Conservation (phyloP, 345 rosid species). For the Raphanus sativus region DNA sequence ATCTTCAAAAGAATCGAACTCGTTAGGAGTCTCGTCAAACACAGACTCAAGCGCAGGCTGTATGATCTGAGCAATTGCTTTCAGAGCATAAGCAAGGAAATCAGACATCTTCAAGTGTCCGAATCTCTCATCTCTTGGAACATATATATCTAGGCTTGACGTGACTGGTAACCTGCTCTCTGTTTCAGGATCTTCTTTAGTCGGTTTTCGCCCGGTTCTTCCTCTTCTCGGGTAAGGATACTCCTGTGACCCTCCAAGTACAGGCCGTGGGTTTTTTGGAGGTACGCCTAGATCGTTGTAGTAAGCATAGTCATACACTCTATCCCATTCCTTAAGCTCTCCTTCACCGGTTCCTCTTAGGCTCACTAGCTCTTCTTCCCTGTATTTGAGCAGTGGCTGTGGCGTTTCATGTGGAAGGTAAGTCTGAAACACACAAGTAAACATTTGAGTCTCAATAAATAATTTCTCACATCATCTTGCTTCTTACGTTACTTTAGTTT, state of each 20-base stretch:
- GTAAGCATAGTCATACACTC: constrained; percentile 81
- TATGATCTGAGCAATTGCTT: constrained; percentile 52
- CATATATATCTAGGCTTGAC: constrained; percentile 51
- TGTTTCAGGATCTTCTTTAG: constrained; percentile 45
- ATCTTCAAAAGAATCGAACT: constrained; percentile 62
- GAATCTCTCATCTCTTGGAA: constrained; percentile 85
- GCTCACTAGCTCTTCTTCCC: constrained; percentile 59
- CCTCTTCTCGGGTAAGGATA: constrained; percentile 91
- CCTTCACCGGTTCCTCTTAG: constrained; percentile 74
- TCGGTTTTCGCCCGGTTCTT: constrained; percentile 67
- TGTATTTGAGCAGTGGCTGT: constrained; percentile 47
- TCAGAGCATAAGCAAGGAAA: constrained; percentile 55
- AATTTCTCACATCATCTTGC: not conserved
- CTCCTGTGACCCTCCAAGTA: constrained; percentile 71
- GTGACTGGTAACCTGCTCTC: constrained; percentile 59
- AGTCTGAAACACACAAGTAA: constrained; percentile 44
- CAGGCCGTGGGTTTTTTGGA: constrained; percentile 53
- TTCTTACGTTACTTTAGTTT: not conserved
- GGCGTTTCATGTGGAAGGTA: constrained; percentile 79
- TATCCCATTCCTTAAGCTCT: constrained; percentile 73
- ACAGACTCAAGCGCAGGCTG: constrained; percentile 54
- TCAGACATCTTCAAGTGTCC: constrained; percentile 71
- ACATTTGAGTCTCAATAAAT: not conserved
- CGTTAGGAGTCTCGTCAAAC: constrained; percentile 48
- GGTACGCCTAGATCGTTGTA: constrained; percentile 81